Base-by-base conservation (phyloP, 768 basidiomycete species). In the Mycena pura region DNA sequence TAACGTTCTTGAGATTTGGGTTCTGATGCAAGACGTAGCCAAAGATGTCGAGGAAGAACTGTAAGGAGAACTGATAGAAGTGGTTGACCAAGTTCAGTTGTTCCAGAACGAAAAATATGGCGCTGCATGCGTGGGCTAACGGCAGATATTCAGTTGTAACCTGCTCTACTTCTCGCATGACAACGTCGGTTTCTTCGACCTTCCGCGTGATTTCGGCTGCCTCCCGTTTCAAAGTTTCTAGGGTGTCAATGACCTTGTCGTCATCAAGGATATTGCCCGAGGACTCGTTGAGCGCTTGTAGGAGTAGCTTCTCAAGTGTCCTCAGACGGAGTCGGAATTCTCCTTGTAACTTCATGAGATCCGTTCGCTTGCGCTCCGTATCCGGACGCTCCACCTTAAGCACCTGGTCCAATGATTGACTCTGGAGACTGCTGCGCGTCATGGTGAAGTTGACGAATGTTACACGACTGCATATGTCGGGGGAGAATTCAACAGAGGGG, bases 11-110 rank as follows among this genome's bases (percentile, higher is more conserved):
- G 63, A 99, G 84, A 72, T 95, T 91, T 11, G 96, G 95, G 71
- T 99, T 98, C 68, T 92, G 89, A 66, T 91, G 90, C 8, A 99
- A 85, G 58, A 96, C 88, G 68, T 91, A 93, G 77, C 99, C 94
- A 77, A 99, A 99, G 70, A 98, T 96, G 73, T 97, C 96, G 60
- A 99, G 85, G 91, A 99, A 99, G 84, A 96, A 98, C 27, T 83
- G 90, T 44, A 99, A 84, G 2, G 97, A 99, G 82, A 99, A 99
- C 74, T 98, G 94, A 72, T 99, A 99, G 80, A 99, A 99, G 76
- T 97, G 96, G 71, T 96, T 94, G 79, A 98, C 86, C 52, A 91
- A 83, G 72, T 93, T 91, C 48, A 99, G 84, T 70, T 98, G 95
- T 70, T 99, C 96, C 68, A 99, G 80, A 59, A 96, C 91, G 78